phyloP scores from a whole-genome alignment of 1,284 basidiomycete genomes.

The Coniferiporia weirii region DNA sequence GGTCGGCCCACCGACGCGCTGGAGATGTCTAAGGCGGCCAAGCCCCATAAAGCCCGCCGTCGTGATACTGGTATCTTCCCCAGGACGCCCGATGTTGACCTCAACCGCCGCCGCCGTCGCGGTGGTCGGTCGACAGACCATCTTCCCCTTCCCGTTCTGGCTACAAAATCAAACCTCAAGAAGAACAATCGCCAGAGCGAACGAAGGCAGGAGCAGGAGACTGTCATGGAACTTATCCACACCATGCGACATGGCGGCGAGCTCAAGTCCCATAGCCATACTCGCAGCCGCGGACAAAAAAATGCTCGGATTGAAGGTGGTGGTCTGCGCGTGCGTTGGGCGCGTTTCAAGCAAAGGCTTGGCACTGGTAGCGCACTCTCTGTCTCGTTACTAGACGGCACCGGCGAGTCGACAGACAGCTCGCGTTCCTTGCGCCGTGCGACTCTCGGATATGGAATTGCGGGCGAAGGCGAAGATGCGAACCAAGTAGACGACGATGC shows the following conservation, averaged over 20 bases:
- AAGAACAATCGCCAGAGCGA: background rate
- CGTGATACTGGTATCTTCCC: background rate
- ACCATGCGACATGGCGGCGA: conserved; percentile 10
- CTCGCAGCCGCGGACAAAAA: conserved; percentile 20
- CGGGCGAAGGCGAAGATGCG: conserved; percentile 18
- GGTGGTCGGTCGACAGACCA: too few species aligned
- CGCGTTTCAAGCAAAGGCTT: conserved; percentile 38
- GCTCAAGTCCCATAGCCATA: background rate
- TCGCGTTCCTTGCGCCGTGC: conserved; percentile 20
- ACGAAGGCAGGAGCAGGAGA: conserved; percentile 4
- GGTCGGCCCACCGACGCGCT: background rate
- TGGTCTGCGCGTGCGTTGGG: conserved; percentile 37
- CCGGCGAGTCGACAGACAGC: conserved; percentile 34
- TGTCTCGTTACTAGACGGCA: conserved; percentile 38
- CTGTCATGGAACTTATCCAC: conserved; percentile 8
- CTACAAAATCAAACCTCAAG: background rate
- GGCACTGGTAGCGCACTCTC: conserved; percentile 39
- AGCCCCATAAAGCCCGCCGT: background rate
- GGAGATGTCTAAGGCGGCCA: background rate
- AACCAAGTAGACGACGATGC: conserved; percentile 31
- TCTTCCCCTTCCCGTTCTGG: background rate
- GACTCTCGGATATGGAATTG: background rate
- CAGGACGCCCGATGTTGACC: background rate
- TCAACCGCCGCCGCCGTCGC: too few species aligned
- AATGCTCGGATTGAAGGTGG: conserved; percentile 30